phyloP scores from a whole-genome alignment of 2,329 filamentous ascomycete species.

The Aspergillus thermomutatus region DNA sequence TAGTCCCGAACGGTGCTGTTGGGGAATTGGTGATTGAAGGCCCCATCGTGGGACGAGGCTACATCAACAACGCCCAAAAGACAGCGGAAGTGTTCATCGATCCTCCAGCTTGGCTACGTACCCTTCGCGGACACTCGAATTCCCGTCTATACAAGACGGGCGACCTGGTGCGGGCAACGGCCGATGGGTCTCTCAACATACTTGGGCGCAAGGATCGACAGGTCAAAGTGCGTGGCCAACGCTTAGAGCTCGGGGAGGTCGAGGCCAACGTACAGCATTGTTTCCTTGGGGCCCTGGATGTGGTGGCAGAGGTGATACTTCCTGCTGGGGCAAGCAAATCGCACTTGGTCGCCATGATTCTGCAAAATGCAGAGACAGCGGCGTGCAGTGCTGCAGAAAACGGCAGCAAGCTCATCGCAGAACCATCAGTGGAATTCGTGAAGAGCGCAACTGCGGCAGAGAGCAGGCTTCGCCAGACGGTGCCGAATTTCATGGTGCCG shows the following conservation, averaged over 20 bases:
- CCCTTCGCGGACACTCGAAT: slow-evolving; percentile 2
- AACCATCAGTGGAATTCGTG: neutral
- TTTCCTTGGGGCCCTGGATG: neutral
- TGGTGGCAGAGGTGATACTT: neutral
- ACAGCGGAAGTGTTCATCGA: slow-evolving; percentile 21
- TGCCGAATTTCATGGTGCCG: neutral
- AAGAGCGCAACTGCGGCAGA: neutral
- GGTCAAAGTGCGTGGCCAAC: slow-evolving; percentile 25
- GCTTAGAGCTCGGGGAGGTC: slow-evolving; percentile 28
- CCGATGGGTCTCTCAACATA: slow-evolving; percentile 14
- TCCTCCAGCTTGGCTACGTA: slow-evolving; percentile 18
- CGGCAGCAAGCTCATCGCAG: neutral
- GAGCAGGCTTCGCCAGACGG: neutral
- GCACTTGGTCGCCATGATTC: neutral
- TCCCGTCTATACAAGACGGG: slow-evolving; percentile 33
- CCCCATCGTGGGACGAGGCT: slow-evolving; percentile 39
- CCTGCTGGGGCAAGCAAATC: neutral
- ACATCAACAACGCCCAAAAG: slow-evolving; percentile 28
- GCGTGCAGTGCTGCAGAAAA: neutral
- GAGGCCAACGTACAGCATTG: slow-evolving; percentile 8
- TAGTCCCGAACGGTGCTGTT: slow-evolving; percentile 37
- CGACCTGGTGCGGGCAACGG: slow-evolving; percentile 27
- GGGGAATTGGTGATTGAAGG: slow-evolving; percentile 46
- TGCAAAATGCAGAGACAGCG: neutral
- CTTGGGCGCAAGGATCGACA: slow-evolving; percentile 16